phyloP scores from a whole-genome alignment of 805 yeast species.

The Tetrapisispora iriomotensis region DNA sequence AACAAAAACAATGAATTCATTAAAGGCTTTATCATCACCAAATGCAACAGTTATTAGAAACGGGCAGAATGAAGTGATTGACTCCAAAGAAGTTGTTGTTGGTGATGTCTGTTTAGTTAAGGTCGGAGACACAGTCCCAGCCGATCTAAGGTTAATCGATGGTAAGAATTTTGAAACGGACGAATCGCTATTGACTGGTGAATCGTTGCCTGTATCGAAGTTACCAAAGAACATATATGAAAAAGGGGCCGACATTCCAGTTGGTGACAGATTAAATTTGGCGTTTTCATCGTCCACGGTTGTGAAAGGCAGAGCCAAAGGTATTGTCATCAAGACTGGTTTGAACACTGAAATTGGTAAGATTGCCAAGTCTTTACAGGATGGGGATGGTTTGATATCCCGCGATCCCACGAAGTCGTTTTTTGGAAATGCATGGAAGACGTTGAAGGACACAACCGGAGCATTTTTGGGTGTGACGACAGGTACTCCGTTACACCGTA shows the following conservation, averaged over 20 bases:
- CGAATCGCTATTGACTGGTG: constrained; percentile 92
- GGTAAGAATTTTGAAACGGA: constrained; percentile 77
- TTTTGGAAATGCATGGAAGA: constrained; percentile 28
- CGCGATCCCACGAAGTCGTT: constrained; percentile 35
- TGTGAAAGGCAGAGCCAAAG: constrained; percentile 87
- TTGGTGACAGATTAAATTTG: constrained; percentile 61
- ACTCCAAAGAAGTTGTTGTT: constrained; percentile 82
- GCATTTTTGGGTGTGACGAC: constrained; percentile 63
- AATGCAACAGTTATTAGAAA: constrained; percentile 81
- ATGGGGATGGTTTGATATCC: constrained; percentile 18
- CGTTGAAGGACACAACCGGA: constrained; percentile 48
- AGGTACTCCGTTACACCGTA: constrained; percentile 77
- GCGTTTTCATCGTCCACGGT: constrained; percentile 97
- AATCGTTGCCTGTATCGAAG: constrained; percentile 77
- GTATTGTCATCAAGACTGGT: constrained; percentile 90
- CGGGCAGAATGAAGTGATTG: constrained; percentile 59
- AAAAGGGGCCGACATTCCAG: constrained; percentile 34
- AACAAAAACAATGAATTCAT: constrained; percentile 87
- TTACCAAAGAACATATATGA: constrained; percentile 34
- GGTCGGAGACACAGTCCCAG: constrained; percentile 95
- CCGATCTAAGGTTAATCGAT: constrained; percentile 73
- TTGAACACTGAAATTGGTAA: constrained; percentile 86
- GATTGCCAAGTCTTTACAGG: constrained; percentile 72
- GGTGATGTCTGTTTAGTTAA: constrained; percentile 86
- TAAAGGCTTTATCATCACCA: constrained; percentile 87